phyloP scores from a whole-genome alignment of 768 basidiomycete species.

The Lentinula sp. region DNA sequence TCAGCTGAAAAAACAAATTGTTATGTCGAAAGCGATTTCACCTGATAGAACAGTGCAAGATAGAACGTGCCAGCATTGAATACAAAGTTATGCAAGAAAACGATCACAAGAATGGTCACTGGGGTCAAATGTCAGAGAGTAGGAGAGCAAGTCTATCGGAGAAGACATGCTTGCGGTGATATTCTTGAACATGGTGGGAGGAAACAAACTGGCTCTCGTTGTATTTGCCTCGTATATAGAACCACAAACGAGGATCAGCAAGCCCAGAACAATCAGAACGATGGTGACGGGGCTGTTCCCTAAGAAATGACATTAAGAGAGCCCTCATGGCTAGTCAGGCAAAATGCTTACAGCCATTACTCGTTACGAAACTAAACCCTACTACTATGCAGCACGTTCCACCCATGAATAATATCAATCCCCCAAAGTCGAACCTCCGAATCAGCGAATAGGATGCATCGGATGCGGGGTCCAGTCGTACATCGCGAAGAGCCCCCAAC shows the following conservation, averaged over 20 bases:
- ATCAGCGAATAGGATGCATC: conserved; percentile 44
- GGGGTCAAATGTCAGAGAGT: not conserved
- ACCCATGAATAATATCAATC: conserved; percentile 70
- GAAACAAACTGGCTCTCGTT: conserved; percentile 66
- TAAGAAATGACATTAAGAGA: conserved; percentile 20
- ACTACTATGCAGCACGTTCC: conserved; percentile 72
- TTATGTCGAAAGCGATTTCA: conserved; percentile 21
- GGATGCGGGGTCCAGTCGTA: conserved; percentile 38
- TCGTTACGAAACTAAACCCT: conserved; percentile 73
- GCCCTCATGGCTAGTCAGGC: no score
- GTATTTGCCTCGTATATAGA: conserved; percentile 67
- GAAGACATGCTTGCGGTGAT: conserved; percentile 47
- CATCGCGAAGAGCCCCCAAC: conserved; percentile 50
- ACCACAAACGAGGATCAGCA: conserved; percentile 47
- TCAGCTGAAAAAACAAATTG: conserved; percentile 8
- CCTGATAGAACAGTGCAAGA: conserved; percentile 80
- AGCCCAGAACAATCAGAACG: conserved; percentile 50
- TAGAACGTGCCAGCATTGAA: conserved; percentile 87
- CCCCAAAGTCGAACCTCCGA: conserved; percentile 67
- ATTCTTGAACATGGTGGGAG: conserved; percentile 55
- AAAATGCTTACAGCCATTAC: conserved; percentile 55
- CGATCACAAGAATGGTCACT: conserved; percentile 64
- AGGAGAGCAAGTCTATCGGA: not conserved
- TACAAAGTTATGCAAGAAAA: conserved; percentile 77
- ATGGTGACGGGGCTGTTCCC: conserved; percentile 64